Evolutionary conservation across 352 stramenopile species (phyloP).

Genomic region (Phytophthora hybrid): DNA sequence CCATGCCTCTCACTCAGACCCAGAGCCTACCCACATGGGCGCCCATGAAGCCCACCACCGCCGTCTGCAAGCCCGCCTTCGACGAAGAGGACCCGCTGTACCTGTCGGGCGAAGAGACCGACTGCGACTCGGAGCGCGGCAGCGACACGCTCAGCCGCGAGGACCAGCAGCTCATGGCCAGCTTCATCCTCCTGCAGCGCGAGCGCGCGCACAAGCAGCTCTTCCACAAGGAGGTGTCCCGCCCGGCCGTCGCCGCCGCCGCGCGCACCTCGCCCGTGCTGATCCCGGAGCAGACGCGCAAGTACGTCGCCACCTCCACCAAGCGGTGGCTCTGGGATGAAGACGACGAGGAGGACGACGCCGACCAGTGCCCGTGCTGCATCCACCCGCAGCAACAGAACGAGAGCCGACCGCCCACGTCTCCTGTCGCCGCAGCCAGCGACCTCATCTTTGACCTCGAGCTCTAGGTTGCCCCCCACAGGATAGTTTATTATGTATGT

Average conservation of each 20-base stretch:
- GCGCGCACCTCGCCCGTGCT: conserved; percentile 41
- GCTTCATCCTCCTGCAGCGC: conserved; percentile 48
- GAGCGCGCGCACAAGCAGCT: conserved; percentile 34
- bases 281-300: conserved; percentile 49
- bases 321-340: conserved; percentile 50
- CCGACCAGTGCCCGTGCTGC: conserved; percentile 51
- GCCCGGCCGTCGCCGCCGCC: not conserved
- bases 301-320: conserved; percentile 51
- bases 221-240: not conserved
- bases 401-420: conserved; percentile 9
- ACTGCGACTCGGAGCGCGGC: conserved; percentile 70
- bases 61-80: conserved; percentile 17
- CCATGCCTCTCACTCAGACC: conserved; percentile 36
- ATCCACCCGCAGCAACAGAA: conserved; percentile 31
- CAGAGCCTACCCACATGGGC: conserved; percentile 51
- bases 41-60: conserved; percentile 9
- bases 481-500: conserved; percentile 50
- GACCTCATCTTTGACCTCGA: conserved; percentile 80
- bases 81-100: conserved; percentile 45
- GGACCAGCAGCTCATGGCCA: conserved; percentile 57
- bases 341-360: conserved; percentile 53
- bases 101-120: conserved; percentile 71
- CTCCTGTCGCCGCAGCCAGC: conserved; percentile 21
- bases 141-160: conserved; percentile 56
- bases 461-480: conserved; percentile 47